These are phyloP conservation scores for Stagonosporopsis rhizophila DNA, from an alignment of 2,329 filamentous ascomycete species.

Conservation along the genomic window DNA sequence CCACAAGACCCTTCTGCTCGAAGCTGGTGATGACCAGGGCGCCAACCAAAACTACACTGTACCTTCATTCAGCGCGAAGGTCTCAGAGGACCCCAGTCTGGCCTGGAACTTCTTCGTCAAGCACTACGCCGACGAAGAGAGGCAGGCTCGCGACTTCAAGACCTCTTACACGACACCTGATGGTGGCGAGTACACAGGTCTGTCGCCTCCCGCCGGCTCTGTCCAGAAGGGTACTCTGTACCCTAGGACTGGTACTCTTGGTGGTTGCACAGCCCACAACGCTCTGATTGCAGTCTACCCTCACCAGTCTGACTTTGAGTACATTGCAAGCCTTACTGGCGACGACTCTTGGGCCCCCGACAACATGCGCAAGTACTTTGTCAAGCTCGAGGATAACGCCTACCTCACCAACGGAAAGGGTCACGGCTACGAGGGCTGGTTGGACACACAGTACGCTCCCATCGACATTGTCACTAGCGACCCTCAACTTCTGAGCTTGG, in stretches of 20 bases:
- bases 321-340: conserved; percentile 65
- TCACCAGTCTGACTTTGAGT: conserved; percentile 65
- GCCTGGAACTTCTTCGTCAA: conserved; percentile 71
- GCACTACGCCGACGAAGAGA: conserved; percentile 63
- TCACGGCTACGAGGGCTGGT: conserved; percentile 67
- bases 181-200: conserved; percentile 55
- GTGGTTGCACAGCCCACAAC: conserved; percentile 69
- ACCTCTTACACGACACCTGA: conserved; percentile 59
- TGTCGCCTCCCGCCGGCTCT: conserved; percentile 61
- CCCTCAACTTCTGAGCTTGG: conserved; percentile 60
- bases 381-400: conserved; percentile 61
- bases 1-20: conserved; percentile 66
- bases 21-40: conserved; percentile 66
- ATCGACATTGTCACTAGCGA: conserved; percentile 61
- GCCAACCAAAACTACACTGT: conserved; percentile 60
- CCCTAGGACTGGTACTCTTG: conserved; percentile 63
- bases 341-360: conserved; percentile 64
- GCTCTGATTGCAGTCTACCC: conserved; percentile 67
- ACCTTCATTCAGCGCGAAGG: conserved; percentile 61
- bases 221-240: conserved; percentile 63
- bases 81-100: conserved; percentile 63
- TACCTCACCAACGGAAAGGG: conserved; percentile 57
- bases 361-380: conserved; percentile 68
- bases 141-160: conserved; percentile 65
- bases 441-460: conserved; percentile 59